These are phyloP conservation scores for Eremothecium sinecaudum DNA, from an alignment of 1,139 yeast genomes.

Conservation along the genomic window DNA sequence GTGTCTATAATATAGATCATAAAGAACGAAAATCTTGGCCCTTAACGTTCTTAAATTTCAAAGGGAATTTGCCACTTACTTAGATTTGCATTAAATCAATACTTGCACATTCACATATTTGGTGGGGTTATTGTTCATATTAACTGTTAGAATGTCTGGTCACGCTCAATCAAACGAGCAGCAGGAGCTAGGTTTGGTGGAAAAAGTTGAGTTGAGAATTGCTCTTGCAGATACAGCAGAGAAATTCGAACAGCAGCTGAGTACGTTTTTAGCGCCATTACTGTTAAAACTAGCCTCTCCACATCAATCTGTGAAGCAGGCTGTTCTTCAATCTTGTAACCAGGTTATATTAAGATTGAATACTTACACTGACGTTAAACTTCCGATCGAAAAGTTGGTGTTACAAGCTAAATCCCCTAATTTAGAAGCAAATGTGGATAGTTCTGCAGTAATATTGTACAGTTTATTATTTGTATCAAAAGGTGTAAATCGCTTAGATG, in stretches of 20 bases:
- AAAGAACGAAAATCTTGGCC: too few species aligned
- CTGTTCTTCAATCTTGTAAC: conserved; percentile 58
- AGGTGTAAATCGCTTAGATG: conserved; percentile 47
- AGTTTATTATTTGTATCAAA: conserved; percentile 57
- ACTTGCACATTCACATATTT: too few species aligned
- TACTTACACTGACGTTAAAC: conserved; percentile 42
- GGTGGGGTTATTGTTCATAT: too few species aligned
- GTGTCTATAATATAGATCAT: too few species aligned
- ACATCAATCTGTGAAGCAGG: conserved; percentile 55
- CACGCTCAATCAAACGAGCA: conserved; percentile 27
- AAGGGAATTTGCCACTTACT: too few species aligned
- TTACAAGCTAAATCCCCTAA: conserved; percentile 54
- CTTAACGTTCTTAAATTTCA: too few species aligned
- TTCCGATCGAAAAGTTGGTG: conserved; percentile 57
- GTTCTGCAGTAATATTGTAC: conserved; percentile 51
- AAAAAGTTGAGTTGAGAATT: conserved; percentile 73
- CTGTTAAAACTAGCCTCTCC: conserved; percentile 70
- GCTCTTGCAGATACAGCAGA: conserved; percentile 66
- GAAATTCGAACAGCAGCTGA: conserved; percentile 53
- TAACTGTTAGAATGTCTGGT: too few species aligned
- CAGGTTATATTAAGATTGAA: conserved; percentile 60
- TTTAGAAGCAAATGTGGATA: conserved; percentile 36
- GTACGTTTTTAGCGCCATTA: conserved; percentile 64
- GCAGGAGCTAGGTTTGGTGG: conserved; percentile 49
- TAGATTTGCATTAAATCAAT: too few species aligned